Base-by-base conservation (phyloP, 2,329 filamentous ascomycete genomes). In the Purpureocillium lavendulum region DNA sequence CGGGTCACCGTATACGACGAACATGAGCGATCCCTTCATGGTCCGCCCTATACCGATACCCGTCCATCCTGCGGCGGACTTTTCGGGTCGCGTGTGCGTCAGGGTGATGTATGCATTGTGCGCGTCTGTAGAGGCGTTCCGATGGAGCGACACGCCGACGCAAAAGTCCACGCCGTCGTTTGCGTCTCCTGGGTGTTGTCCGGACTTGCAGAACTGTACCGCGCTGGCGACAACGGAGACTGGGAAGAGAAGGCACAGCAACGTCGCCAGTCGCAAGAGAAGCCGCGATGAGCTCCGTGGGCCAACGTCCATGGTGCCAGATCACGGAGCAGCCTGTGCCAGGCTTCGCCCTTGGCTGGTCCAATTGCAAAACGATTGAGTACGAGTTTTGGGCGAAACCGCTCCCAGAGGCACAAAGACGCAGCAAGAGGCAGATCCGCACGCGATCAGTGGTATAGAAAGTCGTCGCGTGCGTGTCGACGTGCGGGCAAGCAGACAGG, bases 11-110 rank as follows among this genome's bases (percentile, higher is more conserved):
- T 49, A 49, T n/a, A 49, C 38, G 35, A 49, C 41, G 32, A 49
- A 46, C 47, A 49, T 49, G 28, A 49, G 42, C 7, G 47, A 38
- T 6, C 47, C 47, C n/a, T 39, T 36, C 47, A 49, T 49, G 9
- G 40, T 31, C 9, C 30, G 10, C 7, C 47, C 47, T 3, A 40
- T 41, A n/a, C 47, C 47, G 11, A 50, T 28, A 10, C 46, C 48
- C 7, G 44, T 44, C 48, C 46, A 49, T n/a, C 46, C 48, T 3
- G 3, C 32, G 30, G 44, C 13, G 12, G 34, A 38, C 15, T 33
- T 35, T 17, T 4, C 17, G 9, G 31, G 30, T 6, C 16, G 43
- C 7, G 14, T 33, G 33, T 36, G 40, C n/a, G 40, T 40, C 32
- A 49, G 29, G 11, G 41, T 44, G 36, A 50, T 33, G 29, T 47